Evolutionary conservation across 2,329 filamentous ascomycete species (phyloP).

Genomic region (Sarocladium oryzae): DNA sequence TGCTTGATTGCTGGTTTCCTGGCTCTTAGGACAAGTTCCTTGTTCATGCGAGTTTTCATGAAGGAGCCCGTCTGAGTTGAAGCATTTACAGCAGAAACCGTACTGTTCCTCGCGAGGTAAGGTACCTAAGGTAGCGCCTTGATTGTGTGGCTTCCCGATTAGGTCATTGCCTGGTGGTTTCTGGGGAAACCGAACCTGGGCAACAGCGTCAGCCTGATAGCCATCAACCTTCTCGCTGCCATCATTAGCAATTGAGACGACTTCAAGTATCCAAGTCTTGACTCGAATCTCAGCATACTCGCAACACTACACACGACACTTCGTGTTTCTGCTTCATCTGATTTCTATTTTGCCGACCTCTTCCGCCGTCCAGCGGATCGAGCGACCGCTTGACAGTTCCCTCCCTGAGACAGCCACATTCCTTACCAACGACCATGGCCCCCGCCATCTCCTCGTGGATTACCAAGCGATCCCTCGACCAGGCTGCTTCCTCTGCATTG

Average conservation of each 20-base stretch:
- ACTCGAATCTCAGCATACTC: too few relatives aligned
- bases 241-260: too few relatives aligned
- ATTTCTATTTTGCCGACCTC: background rate
- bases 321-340: background rate
- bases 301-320: too few relatives aligned
- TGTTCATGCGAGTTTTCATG: too few relatives aligned
- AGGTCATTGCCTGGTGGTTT: too few relatives aligned
- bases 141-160: background rate
- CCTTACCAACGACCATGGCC: conserved; percentile 3
- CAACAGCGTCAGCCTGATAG: background rate
- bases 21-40: too few relatives aligned
- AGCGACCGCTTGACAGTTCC: conserved; percentile 3
- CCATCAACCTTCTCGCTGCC: background rate
- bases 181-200: conserved; percentile 1
- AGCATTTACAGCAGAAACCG: too few relatives aligned
- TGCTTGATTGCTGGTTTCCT: too few relatives aligned
- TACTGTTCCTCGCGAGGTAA: too few relatives aligned
- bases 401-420: conserved; percentile 9
- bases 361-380: conserved; percentile 1
- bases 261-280: background rate
- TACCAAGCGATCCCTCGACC: conserved; percentile 5
- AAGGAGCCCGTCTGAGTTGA: too few relatives aligned
- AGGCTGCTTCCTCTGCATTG: conserved; percentile 24
- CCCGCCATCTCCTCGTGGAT: conserved; percentile 4
- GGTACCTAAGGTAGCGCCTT: too few relatives aligned